These are phyloP conservation scores for Rhododendron henanense DNA, from an alignment of 148 eudicot species.

Conservation along the genomic window DNA sequence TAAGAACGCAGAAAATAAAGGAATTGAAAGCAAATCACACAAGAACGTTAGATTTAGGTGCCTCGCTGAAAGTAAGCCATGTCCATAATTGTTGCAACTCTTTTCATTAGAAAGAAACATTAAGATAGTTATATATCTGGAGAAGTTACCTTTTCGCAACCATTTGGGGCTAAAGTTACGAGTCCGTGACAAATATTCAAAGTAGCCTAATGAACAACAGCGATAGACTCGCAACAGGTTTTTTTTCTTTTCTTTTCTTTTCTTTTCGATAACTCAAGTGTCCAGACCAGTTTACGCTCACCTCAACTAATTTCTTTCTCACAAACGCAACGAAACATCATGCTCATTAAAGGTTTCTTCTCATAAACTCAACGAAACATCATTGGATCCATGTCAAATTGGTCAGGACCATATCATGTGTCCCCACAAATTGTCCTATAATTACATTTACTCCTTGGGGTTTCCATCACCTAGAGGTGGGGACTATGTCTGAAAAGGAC, in stretches of 20 bases:
- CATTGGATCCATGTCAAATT: constrained; percentile 3
- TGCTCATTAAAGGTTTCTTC: constrained; percentile 7
- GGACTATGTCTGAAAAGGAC: constrained; percentile 9
- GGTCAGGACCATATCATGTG: neutral
- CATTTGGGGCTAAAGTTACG: neutral
- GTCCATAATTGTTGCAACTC: neutral
- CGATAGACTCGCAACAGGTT: neutral
- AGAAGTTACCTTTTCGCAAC: neutral
- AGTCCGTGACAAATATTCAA: neutral
- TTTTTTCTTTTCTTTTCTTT: too few relatives aligned
- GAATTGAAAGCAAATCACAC: neutral
- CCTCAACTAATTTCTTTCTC: neutral
- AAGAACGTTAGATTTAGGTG: neutral
- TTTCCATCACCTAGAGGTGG: neutral
- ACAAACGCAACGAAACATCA: neutral
- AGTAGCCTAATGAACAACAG: neutral
- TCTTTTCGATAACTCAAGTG: too few relatives aligned
- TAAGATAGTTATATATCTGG: neutral
- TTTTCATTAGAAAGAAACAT: neutral
- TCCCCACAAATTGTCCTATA: neutral
- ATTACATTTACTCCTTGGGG: constrained; percentile 1
- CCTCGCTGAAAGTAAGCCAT: neutral
- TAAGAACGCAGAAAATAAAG: neutral
- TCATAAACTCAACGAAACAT: neutral
- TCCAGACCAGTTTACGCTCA: neutral